Evolutionary conservation across 192 early-diverging fungal genomes (phyloP), one percentile per base, ranked within the genome.

Genomic region (Powellomyces hirtus): DNA sequence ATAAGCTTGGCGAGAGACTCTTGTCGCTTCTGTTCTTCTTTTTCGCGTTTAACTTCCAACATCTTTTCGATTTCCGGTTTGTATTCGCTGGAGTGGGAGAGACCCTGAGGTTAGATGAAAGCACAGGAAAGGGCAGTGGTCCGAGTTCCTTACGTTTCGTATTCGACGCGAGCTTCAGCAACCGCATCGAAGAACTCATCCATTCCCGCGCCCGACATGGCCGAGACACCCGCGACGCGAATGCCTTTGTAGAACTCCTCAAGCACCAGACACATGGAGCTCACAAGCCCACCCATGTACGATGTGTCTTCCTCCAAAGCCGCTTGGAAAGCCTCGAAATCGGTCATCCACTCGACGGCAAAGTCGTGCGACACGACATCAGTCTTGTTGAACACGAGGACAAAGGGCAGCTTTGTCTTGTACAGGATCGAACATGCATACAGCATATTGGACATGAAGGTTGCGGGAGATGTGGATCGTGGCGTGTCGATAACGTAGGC

Each of bases 401-500:
- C 81, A 64, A 98, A 97, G 24, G 96, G 96, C 29, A 98, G 78
- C 74, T 92, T 91, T 34, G 96, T 98, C 73, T 97, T 97, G 86
- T 98, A 98, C 37, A 98, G 84, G 73, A 98, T 98, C 51, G 84
- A 89, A 76, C 93, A 93, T 31, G 96, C 96, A 76, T 98, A 98
- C 59, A 98, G 81, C 95, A 98, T 97, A 79, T 98, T 98, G 68
- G 90, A 91, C 94, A 98, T 96, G 75, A 98, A 98, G 1, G 96
- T 98, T 14, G 92, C 91, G 6, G 96, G 96, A 45, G 81, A 79
- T 22, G 92, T 88, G 10, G 92, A 92, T 35, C 96, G 88, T 1
- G 96, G 95, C 37, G 96, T 98, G 75, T 98, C 96, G 68, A 98
- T 92, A 69, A 97, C 88, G 63, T 97, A 98, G 1, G 90, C 90